phyloP scores from a whole-genome alignment of 805 yeast species.

The Candida peoriensis region DNA sequence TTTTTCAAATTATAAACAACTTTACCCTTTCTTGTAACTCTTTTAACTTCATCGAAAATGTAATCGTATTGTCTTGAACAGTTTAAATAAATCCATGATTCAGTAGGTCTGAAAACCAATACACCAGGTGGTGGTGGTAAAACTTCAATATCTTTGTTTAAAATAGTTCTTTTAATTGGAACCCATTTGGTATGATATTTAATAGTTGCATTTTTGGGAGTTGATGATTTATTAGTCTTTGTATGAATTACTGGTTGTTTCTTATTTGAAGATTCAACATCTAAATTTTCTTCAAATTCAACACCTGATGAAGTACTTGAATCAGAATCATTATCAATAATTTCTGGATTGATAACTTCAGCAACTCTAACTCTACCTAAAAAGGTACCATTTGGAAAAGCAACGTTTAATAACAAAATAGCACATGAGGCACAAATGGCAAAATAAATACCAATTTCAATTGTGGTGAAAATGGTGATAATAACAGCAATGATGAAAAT shows the following conservation, averaged over 20 bases:
- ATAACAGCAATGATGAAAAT: slow-evolving; percentile 23
- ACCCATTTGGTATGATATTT: slow-evolving; percentile 63
- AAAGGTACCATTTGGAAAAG: slow-evolving; percentile 78
- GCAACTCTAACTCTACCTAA: slow-evolving; percentile 73
- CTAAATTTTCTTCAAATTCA: slow-evolving; percentile 15
- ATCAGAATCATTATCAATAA: slow-evolving; percentile 25
- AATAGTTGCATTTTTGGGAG: slow-evolving; percentile 18
- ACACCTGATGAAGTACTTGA: slow-evolving; percentile 5
- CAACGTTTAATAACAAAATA: slow-evolving; percentile 62
- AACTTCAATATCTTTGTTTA: slow-evolving; percentile 55
- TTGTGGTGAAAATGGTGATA: slow-evolving; percentile 34
- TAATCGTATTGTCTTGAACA: slow-evolving; percentile 67
- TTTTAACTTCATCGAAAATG: slow-evolving; percentile 62
- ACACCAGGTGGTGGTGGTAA: slow-evolving; percentile 89
- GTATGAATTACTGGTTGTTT: background rate
- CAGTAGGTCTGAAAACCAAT: slow-evolving; percentile 76
- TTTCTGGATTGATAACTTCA: slow-evolving; percentile 61
- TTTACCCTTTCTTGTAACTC: slow-evolving; percentile 56
- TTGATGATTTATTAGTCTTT: slow-evolving; percentile 1
- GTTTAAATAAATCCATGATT: slow-evolving; percentile 79
- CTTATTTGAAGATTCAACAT: background rate
- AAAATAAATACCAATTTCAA: slow-evolving; percentile 88
- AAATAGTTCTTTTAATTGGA: slow-evolving; percentile 44
- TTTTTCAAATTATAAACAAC: slow-evolving; percentile 27
- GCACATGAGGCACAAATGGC: slow-evolving; percentile 84